Percentiles rank a stretch among this genome's conserved stretches.
phyloP scores from a whole-genome alignment of 306 rosid species.

The Luffa aegyptiaca region DNA sequence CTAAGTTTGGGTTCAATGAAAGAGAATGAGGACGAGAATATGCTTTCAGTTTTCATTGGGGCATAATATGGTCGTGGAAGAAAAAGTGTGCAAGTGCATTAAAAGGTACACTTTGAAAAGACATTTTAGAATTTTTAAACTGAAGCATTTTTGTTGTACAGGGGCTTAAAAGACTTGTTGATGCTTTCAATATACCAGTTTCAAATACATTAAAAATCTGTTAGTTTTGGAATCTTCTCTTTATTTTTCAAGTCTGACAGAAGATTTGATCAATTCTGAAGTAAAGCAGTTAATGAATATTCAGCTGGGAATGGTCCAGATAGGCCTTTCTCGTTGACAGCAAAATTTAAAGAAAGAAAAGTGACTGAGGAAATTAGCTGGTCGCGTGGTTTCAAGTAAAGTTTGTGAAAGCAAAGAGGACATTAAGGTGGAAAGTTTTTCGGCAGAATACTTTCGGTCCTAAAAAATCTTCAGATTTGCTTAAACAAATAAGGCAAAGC shows the following conservation, averaged over 20 bases:
- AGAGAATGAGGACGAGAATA: background rate
- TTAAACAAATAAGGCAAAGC: background rate
- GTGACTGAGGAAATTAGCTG: background rate
- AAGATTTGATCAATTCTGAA: background rate
- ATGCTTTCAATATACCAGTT: background rate
- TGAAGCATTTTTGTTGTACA: background rate
- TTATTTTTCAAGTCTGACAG: background rate
- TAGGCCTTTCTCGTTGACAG: background rate
- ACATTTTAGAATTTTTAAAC: background rate
- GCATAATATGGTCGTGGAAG: background rate
- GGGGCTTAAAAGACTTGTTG: background rate
- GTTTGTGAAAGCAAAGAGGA: conserved; percentile 1
- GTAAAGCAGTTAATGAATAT: background rate
- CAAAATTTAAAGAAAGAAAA: background rate
- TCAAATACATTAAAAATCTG: background rate
- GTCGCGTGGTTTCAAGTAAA: background rate
- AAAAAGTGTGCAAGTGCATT: background rate
- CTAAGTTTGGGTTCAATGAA: background rate
- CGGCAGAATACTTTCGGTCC: background rate
- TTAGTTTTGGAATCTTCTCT: background rate
- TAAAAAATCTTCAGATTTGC: background rate
- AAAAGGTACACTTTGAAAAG: conserved; percentile 1
- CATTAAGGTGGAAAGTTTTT: background rate
- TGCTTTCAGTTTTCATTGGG: background rate
- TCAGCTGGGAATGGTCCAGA: background rate